Percentiles rank a stretch among this genome's conserved stretches.
Evolutionary conservation across 805 yeast species (phyloP).

Genomic region (Cyberlindnera bimundalis): DNA sequence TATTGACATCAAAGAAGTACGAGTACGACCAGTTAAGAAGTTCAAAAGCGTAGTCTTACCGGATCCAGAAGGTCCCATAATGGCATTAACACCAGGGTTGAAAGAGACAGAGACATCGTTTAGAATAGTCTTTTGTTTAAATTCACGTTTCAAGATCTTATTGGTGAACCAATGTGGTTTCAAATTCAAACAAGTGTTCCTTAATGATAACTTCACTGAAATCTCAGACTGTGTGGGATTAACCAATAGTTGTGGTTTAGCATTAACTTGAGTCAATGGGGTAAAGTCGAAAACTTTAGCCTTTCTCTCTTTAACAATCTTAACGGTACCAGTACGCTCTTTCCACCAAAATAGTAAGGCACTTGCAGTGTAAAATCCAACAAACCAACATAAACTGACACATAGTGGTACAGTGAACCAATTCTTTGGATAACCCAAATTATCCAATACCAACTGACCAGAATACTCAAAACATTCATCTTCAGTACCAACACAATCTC

Average conservation of each 20-base stretch:
- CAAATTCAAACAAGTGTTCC: conserved; percentile 10
- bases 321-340: conserved; percentile 31
- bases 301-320: conserved; percentile 20
- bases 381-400: conserved; percentile 52
- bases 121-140: conserved; percentile 16
- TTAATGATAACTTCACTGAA: conserved; percentile 6
- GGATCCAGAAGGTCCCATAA: conserved; percentile 80
- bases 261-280: background rate
- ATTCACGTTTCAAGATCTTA: conserved; percentile 5
- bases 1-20: conserved; percentile 24
- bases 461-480: conserved; percentile 46
- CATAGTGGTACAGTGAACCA: conserved; percentile 70
- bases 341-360: conserved; percentile 41
- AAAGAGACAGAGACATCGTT: conserved; percentile 55
- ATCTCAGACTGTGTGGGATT: background rate
- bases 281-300: conserved; percentile 1
- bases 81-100: conserved; percentile 69
- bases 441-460: conserved; percentile 50
- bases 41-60: conserved; percentile 72
- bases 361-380: conserved; percentile 53
- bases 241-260: background rate
- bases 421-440: conserved; percentile 56
- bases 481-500: conserved; percentile 62
- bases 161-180: conserved; percentile 13
- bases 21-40: conserved; percentile 53